These are phyloP conservation scores for Guyanaporus albipodus DNA, from an alignment of 768 basidiomycete genomes.

Conservation along the genomic window DNA sequence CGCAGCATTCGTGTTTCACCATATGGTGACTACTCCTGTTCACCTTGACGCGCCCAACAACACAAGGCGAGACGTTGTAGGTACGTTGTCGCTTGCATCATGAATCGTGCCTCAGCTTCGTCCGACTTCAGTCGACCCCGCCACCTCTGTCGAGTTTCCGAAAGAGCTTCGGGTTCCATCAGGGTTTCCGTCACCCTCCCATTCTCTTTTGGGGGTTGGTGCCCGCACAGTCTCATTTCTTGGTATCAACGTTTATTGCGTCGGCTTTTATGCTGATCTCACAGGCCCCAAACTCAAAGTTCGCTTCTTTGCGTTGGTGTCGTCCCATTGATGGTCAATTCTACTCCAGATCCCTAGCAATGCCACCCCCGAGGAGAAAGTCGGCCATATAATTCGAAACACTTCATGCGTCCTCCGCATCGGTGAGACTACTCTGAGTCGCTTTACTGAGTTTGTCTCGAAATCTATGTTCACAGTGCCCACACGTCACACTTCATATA, in stretches of 20 bases:
- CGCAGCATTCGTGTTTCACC: conserved; percentile 27
- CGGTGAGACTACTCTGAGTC: conserved; percentile 37
- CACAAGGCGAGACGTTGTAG: conserved; percentile 18
- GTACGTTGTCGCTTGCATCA: conserved; percentile 5
- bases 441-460: not conserved
- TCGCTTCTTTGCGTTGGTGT: conserved; percentile 7
- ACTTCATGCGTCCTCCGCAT: conserved; percentile 73
- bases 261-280: conserved; percentile 87
- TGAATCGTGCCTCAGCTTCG: not conserved
- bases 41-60: conserved; percentile 43
- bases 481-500: conserved; percentile 70
- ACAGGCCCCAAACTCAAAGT: conserved; percentile 60
- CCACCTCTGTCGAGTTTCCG: conserved; percentile 72
- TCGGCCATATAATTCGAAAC: conserved; percentile 61
- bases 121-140: conserved; percentile 56
- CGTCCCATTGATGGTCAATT: conserved; percentile 1
- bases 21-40: conserved; percentile 26
- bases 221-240: conserved; percentile 89
- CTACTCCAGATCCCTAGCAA: conserved; percentile 45
- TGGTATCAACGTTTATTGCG: conserved; percentile 82
- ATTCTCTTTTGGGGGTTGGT: conserved; percentile 78
- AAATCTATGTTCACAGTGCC: conserved; percentile 50
- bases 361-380: conserved; percentile 65
- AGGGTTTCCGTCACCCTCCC: conserved; percentile 54
- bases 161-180: conserved; percentile 60